Evolutionary conservation across 2,329 filamentous ascomycete genomes (phyloP).

Genomic region (Emergomyces africanus): DNA sequence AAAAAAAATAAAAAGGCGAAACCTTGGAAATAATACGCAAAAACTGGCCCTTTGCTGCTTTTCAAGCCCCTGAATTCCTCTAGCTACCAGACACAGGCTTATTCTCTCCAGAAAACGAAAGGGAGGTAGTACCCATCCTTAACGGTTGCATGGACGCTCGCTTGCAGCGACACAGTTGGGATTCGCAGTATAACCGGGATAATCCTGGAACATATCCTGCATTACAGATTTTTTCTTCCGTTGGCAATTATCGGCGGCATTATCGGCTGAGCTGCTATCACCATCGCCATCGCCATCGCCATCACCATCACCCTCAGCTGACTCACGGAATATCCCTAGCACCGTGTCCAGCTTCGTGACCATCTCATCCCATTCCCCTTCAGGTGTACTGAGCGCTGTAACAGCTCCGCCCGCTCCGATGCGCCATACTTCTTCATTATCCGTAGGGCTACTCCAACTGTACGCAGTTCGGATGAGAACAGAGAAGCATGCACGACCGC

Average conservation of each 20-base stretch:
- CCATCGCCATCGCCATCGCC: not conserved
- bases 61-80: not conserved
- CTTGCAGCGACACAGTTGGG: not conserved
- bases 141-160: not conserved
- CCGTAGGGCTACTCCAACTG: constrained; percentile 17
- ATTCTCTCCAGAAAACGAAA: not conserved
- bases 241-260: not conserved
- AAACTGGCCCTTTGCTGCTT: not conserved
- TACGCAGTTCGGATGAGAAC: constrained; percentile 80
- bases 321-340: constrained; percentile 26
- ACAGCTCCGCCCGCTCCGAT: constrained; percentile 86
- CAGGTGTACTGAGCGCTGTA: constrained; percentile 67
- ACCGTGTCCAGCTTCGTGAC: constrained; percentile 50
- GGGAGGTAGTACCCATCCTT: not conserved
- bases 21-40: not conserved
- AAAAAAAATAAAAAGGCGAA: too few species aligned
- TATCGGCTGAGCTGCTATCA: not conserved
- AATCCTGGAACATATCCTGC: not conserved
- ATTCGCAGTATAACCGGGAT: not conserved
- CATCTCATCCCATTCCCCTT: constrained; percentile 87
- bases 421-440: constrained; percentile 45
- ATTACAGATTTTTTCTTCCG: not conserved
- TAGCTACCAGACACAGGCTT: not conserved
- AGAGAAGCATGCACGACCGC: constrained; percentile 76
- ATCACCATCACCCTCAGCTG: not conserved